A percentile compares a stretch with the other conserved stretches of the same genome.
phyloP scores from a whole-genome alignment of 306 rosid genomes.

The Ceratonia siliqua region DNA sequence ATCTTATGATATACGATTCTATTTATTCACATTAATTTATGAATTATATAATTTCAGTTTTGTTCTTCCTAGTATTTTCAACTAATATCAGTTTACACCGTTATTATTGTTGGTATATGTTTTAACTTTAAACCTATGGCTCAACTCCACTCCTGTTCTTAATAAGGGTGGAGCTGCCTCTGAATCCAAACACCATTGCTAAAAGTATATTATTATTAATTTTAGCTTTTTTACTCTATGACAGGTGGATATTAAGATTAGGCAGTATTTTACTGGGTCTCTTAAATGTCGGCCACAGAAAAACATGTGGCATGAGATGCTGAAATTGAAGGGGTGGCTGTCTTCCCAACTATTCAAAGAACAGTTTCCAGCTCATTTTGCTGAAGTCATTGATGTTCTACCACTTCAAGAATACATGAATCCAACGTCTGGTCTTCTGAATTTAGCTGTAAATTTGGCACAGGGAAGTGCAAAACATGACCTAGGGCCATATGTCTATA shows the following conservation, averaged over 20 bases:
- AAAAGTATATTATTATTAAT: background rate
- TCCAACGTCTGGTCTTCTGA: constrained; percentile 82
- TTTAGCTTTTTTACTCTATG: constrained; percentile 34
- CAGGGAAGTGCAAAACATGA: constrained; percentile 67
- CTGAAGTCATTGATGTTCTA: constrained; percentile 68
- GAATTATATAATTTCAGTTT: background rate
- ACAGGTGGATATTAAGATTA: constrained; percentile 94
- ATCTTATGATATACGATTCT: constrained; percentile 19
- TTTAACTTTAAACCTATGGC: background rate
- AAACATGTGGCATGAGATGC: constrained; percentile 66
- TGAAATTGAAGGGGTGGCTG: constrained; percentile 85
- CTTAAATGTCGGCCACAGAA: constrained; percentile 57
- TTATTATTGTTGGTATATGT: constrained; percentile 18
- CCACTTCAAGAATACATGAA: constrained; percentile 96
- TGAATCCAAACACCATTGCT: constrained; percentile 14
- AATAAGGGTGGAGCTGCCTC: constrained; percentile 2
- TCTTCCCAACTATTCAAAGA: constrained; percentile 87
- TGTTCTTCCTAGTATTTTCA: background rate
- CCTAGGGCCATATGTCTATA: constrained; percentile 77
- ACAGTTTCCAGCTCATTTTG: constrained; percentile 88
- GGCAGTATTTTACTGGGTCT: constrained; percentile 81
- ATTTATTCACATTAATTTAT: constrained; percentile 12
- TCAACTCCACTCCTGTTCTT: background rate
- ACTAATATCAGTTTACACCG: background rate
- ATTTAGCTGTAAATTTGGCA: constrained; percentile 79